These are phyloP conservation scores for Yamadazyma diospyri DNA, from an alignment of 1,139 yeast species.

Conservation along the genomic window DNA sequence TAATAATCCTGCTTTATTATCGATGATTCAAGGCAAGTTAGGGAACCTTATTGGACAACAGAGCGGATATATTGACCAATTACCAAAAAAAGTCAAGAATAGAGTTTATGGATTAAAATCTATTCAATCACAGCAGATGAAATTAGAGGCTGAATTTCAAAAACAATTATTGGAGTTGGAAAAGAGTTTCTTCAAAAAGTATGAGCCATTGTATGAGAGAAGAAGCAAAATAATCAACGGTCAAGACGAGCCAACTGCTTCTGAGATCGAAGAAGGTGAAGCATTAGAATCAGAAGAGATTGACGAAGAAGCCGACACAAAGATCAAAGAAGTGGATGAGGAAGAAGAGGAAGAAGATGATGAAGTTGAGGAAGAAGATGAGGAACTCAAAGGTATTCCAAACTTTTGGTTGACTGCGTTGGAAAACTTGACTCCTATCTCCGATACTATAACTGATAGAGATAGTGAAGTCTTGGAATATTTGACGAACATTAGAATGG, in stretches of 20 bases:
- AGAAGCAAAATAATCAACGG: conserved; percentile 77
- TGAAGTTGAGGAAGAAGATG: conserved; percentile 45
- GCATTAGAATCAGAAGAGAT: conserved; percentile 54
- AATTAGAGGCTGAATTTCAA: conserved; percentile 88
- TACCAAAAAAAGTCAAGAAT: conserved; percentile 73
- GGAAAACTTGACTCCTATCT: conserved; percentile 77
- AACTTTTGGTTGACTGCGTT: conserved; percentile 96
- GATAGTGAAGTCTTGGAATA: conserved; percentile 79
- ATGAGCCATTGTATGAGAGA: conserved; percentile 72
- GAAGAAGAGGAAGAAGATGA: conserved; percentile 30
- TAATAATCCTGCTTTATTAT: conserved; percentile 72
- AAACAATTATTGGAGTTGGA: conserved; percentile 84
- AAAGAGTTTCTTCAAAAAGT: conserved; percentile 69
- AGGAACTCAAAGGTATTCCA: conserved; percentile 72
- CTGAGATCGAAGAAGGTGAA: conserved; percentile 76
- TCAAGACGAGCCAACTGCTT: conserved; percentile 68
- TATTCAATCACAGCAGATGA: conserved; percentile 78
- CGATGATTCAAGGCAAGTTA: conserved; percentile 88
- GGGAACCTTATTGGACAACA: conserved; percentile 82
- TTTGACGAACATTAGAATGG: conserved; percentile 71
- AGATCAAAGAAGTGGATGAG: conserved; percentile 32
- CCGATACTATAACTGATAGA: conserved; percentile 85
- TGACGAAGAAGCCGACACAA: conserved; percentile 31
- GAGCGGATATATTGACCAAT: conserved; percentile 77
- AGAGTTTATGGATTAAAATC: conserved; percentile 82